phyloP scores from a whole-genome alignment of 805 yeast species.

The Saturnispora serradocipensis region DNA sequence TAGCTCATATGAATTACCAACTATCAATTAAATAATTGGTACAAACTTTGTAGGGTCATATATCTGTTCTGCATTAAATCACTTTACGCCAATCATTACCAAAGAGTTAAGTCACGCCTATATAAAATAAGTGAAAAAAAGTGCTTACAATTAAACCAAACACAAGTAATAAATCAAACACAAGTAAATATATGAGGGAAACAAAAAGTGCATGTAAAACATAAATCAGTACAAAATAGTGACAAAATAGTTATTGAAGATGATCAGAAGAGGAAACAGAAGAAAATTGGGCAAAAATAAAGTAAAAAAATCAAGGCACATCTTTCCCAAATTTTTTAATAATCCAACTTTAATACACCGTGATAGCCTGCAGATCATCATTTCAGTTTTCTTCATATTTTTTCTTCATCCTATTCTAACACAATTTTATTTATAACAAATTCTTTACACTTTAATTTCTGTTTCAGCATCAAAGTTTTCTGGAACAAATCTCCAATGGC shows the following conservation, averaged over 20 bases:
- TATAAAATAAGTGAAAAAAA: background rate
- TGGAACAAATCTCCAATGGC: conserved; percentile 65
- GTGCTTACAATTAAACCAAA: background rate
- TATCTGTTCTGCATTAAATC: background rate
- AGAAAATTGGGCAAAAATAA: background rate
- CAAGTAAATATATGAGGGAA: background rate
- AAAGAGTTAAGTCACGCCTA: background rate
- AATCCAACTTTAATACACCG: background rate
- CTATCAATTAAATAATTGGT: background rate
- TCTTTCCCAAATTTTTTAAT: too few relatives aligned
- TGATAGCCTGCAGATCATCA: background rate
- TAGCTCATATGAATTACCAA: background rate
- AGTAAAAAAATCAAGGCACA: background rate
- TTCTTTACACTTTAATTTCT: conserved; percentile 39
- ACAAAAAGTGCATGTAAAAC: background rate
- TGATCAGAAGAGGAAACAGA: background rate
- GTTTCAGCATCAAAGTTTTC: conserved; percentile 48
- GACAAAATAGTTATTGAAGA: background rate
- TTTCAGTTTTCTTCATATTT: background rate
- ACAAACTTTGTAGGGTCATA: background rate
- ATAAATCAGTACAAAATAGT: background rate
- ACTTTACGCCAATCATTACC: background rate
- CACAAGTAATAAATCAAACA: background rate
- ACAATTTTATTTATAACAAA: too few relatives aligned
- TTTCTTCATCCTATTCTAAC: background rate